Evolutionary conservation across 345 rosid species (phyloP), one percentile per base, ranked within the genome.

Genomic region (Boechera divaricarpa): DNA sequence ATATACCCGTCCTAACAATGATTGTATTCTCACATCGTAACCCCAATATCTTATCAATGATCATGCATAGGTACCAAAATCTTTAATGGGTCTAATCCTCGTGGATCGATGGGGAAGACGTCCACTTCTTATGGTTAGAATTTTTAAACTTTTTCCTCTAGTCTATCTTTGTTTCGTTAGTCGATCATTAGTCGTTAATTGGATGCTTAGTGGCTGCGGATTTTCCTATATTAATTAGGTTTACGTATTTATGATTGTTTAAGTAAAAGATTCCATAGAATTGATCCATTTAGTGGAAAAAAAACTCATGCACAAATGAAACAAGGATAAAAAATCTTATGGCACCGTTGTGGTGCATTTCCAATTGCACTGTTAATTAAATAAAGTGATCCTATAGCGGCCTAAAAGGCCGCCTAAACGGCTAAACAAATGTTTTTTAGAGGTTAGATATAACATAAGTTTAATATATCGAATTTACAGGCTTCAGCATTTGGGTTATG

Each of bases 61-160:
- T 24, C 66, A 57, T 21, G 10, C 31, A 41, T 36, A 77, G 81
- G 76, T 77, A 51, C 81, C 81, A 31, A 77, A 77, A 65, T 77
- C 77, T 56, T 65, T 72, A 18, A 65, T 77, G 81, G 81, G 81
- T 39, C 36, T 77, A 72, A 15, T 77, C 21, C 70, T 77, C 7
- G 81, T 77, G 47, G 81, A 77, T 36, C 75, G 75, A 73, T 71
- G 75, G 81, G 81, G 81, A 38, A 71, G 81, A 63, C 81, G 81
- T 5, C 77, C 81, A 55, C 81, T 77, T 71, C 77, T 77, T 38
- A 77, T 77, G 72, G 81, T 77, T 41, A 69, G 70, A 7, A 0
- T 42, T 33, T 21, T 26, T 13, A 51, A 4, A 9, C 15, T 1
- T 11, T 60, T 51, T 47, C 3, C 39, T 2, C 31, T 7, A 10